phyloP scores from a whole-genome alignment of 2,329 filamentous ascomycete genomes.

The Kalmusia sp. region DNA sequence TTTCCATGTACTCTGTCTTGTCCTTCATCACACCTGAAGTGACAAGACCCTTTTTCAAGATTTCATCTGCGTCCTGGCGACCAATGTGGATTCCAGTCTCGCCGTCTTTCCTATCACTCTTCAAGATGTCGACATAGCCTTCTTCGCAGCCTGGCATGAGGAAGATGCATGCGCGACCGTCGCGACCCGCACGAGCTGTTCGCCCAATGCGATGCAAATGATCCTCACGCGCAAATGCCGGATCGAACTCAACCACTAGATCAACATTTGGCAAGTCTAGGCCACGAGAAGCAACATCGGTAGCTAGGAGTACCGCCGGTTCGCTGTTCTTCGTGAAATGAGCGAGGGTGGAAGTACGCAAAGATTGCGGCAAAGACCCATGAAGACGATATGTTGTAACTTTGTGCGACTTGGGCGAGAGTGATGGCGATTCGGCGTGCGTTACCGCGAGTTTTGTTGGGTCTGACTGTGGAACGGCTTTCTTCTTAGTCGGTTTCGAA shows the following conservation, averaged over 20 bases:
- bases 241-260: conserved; percentile 94
- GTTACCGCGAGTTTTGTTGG: conserved; percentile 58
- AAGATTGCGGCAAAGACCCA: conserved; percentile 85
- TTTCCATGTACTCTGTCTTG: conserved; percentile 67
- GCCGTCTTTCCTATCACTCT: conserved; percentile 71
- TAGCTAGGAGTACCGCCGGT: conserved; percentile 86
- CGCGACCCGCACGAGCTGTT: conserved; percentile 88
- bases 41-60: conserved; percentile 70
- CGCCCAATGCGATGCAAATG: conserved; percentile 94
- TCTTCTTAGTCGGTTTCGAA: conserved; percentile 37
- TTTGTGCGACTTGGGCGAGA: conserved; percentile 78
- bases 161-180: conserved; percentile 88
- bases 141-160: conserved; percentile 91
- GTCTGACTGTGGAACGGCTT: conserved; percentile 48
- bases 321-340: conserved; percentile 77
- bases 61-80: conserved; percentile 68
- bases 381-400: conserved; percentile 88
- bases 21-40: conserved; percentile 39
- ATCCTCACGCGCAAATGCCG: conserved; percentile 90
- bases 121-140: conserved; percentile 81
- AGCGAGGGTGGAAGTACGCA: conserved; percentile 84
- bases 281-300: conserved; percentile 93
- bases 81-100: conserved; percentile 66
- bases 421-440: conserved; percentile 71
- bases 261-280: conserved; percentile 95